phyloP scores from a whole-genome alignment of 805 yeast genomes.

The Cyberlindnera subsufficiens region DNA sequence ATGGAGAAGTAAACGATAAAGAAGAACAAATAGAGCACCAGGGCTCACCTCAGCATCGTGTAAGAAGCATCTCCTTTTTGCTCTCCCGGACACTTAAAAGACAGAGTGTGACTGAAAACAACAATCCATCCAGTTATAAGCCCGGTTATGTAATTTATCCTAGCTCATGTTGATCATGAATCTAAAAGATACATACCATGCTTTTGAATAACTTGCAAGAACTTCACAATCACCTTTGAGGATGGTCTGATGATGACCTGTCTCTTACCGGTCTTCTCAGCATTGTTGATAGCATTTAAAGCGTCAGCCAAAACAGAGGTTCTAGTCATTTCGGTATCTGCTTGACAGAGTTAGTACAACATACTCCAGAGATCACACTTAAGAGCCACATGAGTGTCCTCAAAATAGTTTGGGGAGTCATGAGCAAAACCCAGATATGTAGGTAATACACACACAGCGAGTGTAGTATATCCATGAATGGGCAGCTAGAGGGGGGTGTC shows the following conservation, averaged over 20 bases:
- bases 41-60: constrained; percentile 25
- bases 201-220: constrained; percentile 94
- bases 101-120: constrained; percentile 85
- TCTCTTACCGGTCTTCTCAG: constrained; percentile 99
- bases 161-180: background rate
- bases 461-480: background rate
- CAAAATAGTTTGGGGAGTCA: constrained; percentile 30
- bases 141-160: constrained; percentile 47
- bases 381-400: constrained; percentile 44
- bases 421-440: constrained; percentile 26
- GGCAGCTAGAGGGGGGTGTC: constrained; percentile 25
- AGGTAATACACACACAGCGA: too few relatives aligned
- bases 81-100: constrained; percentile 97
- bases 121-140: constrained; percentile 98
- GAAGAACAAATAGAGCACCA: constrained; percentile 5
- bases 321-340: constrained; percentile 78
- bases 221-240: constrained; percentile 95
- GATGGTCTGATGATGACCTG: constrained; percentile 98
- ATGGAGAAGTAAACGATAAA: constrained; percentile 30
- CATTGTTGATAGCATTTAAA: constrained; percentile 95
- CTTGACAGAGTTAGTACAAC: too few relatives aligned
- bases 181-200: constrained; percentile 98
- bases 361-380: too few relatives aligned
- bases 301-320: constrained; percentile 98
- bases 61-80: constrained; percentile 28